Conservation (phyloP, 2,329 filamentous ascomycete species). For the Chrysoporthe puriensis region DNA sequence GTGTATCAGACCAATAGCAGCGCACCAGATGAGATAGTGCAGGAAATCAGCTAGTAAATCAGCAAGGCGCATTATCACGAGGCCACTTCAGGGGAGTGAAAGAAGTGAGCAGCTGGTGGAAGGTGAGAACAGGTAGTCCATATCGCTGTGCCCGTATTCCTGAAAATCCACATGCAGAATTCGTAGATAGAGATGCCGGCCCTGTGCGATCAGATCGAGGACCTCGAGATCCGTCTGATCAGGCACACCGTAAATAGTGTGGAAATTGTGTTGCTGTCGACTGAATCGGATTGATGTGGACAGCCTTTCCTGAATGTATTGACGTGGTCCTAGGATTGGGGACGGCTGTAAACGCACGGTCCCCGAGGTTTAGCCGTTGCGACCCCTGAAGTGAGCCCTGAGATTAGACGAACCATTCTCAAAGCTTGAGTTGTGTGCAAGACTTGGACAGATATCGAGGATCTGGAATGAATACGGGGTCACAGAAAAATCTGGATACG, state of each 20-base stretch:
- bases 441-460: background rate
- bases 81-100: background rate
- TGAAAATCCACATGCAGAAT: background rate
- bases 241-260: background rate
- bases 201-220: background rate
- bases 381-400: no score
- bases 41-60: background rate
- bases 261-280: background rate
- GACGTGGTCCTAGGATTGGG: background rate
- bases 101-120: background rate
- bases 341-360: background rate
- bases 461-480: background rate
- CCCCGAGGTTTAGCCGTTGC: background rate
- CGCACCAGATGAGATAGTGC: background rate
- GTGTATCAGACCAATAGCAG: background rate
- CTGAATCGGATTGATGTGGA: background rate
- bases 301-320: background rate
- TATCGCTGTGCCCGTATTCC: background rate
- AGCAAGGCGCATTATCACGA: background rate
- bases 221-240: background rate
- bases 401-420: background rate
- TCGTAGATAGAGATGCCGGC: background rate
- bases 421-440: background rate
- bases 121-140: background rate
- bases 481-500: background rate